Evolutionary conservation across 208 protist species (phyloP), one percentile per base, ranked within the genome.

Genomic region (Porcisia hertigi): DNA sequence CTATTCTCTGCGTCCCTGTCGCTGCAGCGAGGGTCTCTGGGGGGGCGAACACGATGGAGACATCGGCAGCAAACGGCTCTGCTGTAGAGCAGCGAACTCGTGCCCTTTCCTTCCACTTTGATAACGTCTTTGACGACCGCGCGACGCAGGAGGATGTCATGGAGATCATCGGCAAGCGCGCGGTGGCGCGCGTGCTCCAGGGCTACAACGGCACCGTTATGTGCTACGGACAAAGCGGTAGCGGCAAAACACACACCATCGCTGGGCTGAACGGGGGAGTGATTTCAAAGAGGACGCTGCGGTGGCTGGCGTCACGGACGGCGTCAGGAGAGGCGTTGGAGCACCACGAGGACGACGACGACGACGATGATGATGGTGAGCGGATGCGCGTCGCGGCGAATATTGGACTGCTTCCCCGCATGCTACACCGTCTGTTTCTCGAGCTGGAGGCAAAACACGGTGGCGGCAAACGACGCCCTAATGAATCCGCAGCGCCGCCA

Each of bases 191-290:
- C 8, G 85, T 96, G 14, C 72, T 97, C 16, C 73, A 75, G 9
- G 95, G 95, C 43, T 96, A 87, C 77, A 86, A 97, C 83, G 87
- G 86, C 63, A 97, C 92, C 7, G 76, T 98, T 20, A 75, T 98
- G 41, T 94, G 92, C 71, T 98, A 98, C 79, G 95, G 96, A 3
- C 96, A 98, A 85, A 98, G 91, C 63, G 93, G 96, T 7, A 95
- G 91, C 34, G 97, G 97, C 20, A 97, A 97, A 75, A 97, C 94
- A 9, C 89, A 96, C 86, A 96, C 91, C 16, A 88, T 96, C 78
- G 47, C 96, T 36, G 92, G 93, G 18, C 82, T 88, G 43, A 63
- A 69, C 23, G 87, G 86, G 0, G 90, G 86, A 8, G 52, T 30
- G 20, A 66, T 78, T 14, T 49, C 36, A 5, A 66, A 59, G 47